Conservation (phyloP, 148 eudicot genomes). For the Euryodendron excelsum region DNA sequence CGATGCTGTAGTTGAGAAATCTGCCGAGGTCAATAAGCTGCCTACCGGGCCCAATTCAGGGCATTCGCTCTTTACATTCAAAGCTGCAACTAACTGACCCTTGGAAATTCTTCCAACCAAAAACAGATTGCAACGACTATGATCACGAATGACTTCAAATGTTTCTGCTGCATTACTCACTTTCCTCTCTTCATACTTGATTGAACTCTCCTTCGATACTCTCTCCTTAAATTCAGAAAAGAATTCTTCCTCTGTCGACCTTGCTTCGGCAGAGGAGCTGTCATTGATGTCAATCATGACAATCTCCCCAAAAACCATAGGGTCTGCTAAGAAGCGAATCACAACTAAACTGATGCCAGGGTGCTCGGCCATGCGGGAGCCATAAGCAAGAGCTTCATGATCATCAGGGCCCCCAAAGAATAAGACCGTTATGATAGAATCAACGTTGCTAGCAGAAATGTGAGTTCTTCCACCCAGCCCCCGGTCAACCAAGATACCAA, state of each 20-base stretch:
- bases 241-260: constrained; percentile 36
- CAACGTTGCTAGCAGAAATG: constrained; percentile 66
- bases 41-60: constrained; percentile 71
- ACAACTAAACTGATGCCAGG: constrained; percentile 60
- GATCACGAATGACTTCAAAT: constrained; percentile 28
- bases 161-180: constrained; percentile 38
- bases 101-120: constrained; percentile 65
- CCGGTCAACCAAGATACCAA: constrained; percentile 69
- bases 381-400: constrained; percentile 67
- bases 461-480: constrained; percentile 83
- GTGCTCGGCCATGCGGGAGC: constrained; percentile 74
- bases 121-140: constrained; percentile 45
- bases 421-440: constrained; percentile 41
- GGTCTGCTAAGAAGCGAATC: constrained; percentile 41
- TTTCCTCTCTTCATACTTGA: constrained; percentile 49
- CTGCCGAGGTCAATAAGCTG: constrained; percentile 43
- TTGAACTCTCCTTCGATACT: constrained; percentile 23
- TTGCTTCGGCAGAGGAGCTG: constrained; percentile 1
- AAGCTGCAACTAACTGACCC: constrained; percentile 41
- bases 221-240: constrained; percentile 32
- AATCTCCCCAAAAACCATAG: constrained; percentile 29
- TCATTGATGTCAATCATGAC: constrained; percentile 33
- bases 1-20: constrained; percentile 50
- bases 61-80: constrained; percentile 36
- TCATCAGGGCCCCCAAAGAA: constrained; percentile 87